phyloP scores from a whole-genome alignment of 2,329 filamentous ascomycete genomes.

The Trichoderma semiorbis region DNA sequence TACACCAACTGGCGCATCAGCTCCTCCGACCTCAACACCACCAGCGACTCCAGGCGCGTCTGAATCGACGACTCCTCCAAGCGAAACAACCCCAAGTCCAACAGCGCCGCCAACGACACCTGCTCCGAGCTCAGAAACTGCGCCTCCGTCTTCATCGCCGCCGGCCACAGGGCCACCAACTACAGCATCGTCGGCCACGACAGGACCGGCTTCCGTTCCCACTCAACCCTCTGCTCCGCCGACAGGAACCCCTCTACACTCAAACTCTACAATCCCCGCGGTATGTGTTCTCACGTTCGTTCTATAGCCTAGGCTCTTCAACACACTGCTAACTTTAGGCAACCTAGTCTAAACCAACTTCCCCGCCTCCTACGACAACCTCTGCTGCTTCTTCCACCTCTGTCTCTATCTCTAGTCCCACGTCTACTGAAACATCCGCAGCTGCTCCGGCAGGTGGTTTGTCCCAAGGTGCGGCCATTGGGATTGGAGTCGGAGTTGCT shows the following conservation, averaged over 20 bases:
- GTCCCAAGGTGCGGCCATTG: constrained; percentile 44
- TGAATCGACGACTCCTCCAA: not conserved
- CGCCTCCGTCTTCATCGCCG: not conserved
- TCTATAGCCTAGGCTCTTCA: not conserved
- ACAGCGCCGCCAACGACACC: not conserved
- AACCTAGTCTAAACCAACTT: not conserved
- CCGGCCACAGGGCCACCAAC: not conserved
- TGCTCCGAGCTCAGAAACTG: not conserved
- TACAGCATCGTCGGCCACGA: constrained; percentile 1
- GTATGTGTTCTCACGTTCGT: not conserved
- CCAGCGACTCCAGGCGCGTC: not conserved
- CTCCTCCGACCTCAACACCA: not conserved
- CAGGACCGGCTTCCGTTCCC: constrained; percentile 2
- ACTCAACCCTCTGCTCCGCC: constrained; percentile 6
- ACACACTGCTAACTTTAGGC: not conserved
- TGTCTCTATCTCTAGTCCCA: not conserved
- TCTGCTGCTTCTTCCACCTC: not conserved
- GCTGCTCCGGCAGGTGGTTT: constrained; percentile 25
- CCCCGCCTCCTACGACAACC: not conserved
- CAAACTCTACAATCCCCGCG: not conserved
- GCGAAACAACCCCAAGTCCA: not conserved
- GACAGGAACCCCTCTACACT: constrained; percentile 10
- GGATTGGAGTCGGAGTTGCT: constrained; percentile 47
- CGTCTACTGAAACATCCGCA: constrained; percentile 18
- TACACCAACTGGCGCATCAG: not conserved